phyloP scores from a whole-genome alignment of 495 filamentous ascomycete species.

The Copromyces sp. region DNA sequence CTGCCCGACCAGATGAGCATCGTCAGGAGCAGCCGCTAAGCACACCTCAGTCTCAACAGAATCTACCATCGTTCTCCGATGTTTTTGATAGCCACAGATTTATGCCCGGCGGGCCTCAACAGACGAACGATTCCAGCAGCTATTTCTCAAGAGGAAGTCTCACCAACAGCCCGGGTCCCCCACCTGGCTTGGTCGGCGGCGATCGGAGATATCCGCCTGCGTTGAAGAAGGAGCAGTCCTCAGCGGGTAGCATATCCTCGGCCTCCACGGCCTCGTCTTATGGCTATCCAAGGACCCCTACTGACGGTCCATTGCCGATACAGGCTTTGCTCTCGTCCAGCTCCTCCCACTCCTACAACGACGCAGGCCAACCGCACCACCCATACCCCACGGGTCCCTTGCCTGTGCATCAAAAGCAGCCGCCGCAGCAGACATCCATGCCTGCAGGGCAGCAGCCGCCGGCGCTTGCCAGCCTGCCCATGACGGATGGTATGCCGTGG shows the following conservation, averaged over 20 bases:
- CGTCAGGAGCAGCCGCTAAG: conserved; percentile 6
- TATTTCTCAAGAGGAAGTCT: conserved; percentile 9
- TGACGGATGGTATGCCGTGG: conserved; percentile 14
- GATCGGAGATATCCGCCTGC: conserved; percentile 16
- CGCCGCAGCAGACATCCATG: neutral
- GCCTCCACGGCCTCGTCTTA: conserved; percentile 15
- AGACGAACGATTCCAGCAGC: conserved; percentile 12
- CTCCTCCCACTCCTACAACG: conserved; percentile 17
- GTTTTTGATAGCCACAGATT: conserved; percentile 19
- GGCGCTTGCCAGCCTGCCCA: neutral
- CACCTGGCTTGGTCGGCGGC: conserved; percentile 4
- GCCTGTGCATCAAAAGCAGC: conserved; percentile 1
- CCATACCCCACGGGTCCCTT: neutral
- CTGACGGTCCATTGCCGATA: conserved; percentile 36
- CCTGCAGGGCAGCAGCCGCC: neutral
- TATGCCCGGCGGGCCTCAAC: conserved; percentile 2
- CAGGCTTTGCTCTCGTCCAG: conserved; percentile 35
- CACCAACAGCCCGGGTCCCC: conserved; percentile 9
- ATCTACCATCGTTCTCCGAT: conserved; percentile 26
- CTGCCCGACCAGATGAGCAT: conserved; percentile 11
- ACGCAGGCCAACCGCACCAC: conserved; percentile 8
- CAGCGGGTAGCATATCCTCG: conserved; percentile 25
- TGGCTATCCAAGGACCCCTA: conserved; percentile 28
- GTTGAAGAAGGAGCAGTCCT: conserved; percentile 31
- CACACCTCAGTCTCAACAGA: conserved; percentile 6